Evolutionary conservation across 164 flowering plant species (phyloP).

Genomic region (Akebia trifoliata): DNA sequence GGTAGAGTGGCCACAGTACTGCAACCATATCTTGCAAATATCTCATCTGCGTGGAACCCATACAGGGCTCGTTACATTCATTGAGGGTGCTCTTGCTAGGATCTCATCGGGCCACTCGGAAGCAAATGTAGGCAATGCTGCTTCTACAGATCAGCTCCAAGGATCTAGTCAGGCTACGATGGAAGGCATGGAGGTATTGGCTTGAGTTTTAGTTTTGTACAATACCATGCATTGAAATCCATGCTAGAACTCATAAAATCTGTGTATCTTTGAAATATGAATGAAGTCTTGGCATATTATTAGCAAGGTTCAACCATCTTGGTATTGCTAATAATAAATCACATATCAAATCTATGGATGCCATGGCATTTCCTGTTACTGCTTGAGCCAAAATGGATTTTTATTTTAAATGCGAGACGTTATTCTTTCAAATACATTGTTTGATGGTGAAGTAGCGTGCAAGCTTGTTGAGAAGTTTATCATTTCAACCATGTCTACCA

Average conservation of each 20-base stretch:
- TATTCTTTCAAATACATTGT: no score
- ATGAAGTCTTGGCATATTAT: no score
- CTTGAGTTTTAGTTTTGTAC: background rate
- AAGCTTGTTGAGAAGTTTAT: no score
- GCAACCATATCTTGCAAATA: conserved; percentile 96
- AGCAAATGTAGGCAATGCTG: conserved; percentile 38
- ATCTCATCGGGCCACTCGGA: conserved; percentile 69
- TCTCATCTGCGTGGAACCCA: conserved; percentile 88
- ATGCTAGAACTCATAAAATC: background rate
- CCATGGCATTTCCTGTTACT: no score
- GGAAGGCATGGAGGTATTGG: conserved; percentile 35
- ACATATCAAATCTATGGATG: no score
- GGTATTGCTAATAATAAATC: no score
- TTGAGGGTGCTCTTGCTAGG: conserved; percentile 78
- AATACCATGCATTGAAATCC: background rate
- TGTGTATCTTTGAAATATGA: no score
- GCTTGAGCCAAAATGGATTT: no score
- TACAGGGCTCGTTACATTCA: conserved; percentile 70
- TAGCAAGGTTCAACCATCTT: no score
- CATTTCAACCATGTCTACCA: no score
- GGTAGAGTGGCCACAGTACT: conserved; percentile 97
- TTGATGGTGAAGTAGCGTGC: no score
- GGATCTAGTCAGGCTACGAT: conserved; percentile 24
- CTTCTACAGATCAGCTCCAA: conserved; percentile 41
- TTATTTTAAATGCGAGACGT: no score